A percentile compares a stretch with the other conserved stretches of the same genome.
Conservation (phyloP, 78 protist species). For the Guillardia theta region DNA sequence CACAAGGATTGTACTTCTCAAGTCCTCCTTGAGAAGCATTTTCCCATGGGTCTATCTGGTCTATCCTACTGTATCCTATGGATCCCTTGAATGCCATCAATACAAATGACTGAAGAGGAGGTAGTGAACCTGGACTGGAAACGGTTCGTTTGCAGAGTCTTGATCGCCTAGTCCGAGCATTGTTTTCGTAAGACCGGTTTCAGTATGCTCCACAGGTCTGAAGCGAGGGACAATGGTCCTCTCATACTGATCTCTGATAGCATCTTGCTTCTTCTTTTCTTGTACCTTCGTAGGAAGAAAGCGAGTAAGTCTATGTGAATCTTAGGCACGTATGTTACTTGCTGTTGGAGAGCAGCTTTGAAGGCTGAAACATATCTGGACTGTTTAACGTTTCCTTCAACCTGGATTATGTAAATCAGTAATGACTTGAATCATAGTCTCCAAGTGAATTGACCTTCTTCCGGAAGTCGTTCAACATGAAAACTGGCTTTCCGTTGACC, state of each 20-base stretch:
- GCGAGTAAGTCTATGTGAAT: too few relatives aligned
- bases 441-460: neutral
- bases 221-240: neutral
- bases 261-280: neutral
- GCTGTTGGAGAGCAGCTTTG: neutral
- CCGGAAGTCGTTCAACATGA: neutral
- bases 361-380: neutral
- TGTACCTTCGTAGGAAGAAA: too few relatives aligned
- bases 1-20: constrained; percentile 10
- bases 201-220: neutral
- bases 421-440: neutral
- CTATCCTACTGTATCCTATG: neutral
- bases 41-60: constrained; percentile 17
- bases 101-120: too few relatives aligned
- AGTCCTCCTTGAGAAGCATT: neutral
- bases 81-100: too few relatives aligned
- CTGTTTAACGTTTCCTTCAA: neutral
- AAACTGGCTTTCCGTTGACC: constrained; percentile 25
- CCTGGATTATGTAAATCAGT: too few relatives aligned
- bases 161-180: neutral
- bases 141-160: neutral
- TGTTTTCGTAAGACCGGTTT: neutral
- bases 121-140: neutral
- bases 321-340: too few relatives aligned
- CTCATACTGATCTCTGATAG: neutral